Evolutionary conservation across 2,329 filamentous ascomycete species (phyloP), one percentile per base, ranked within the genome.

Genomic region (Scedosporium boydii): DNA sequence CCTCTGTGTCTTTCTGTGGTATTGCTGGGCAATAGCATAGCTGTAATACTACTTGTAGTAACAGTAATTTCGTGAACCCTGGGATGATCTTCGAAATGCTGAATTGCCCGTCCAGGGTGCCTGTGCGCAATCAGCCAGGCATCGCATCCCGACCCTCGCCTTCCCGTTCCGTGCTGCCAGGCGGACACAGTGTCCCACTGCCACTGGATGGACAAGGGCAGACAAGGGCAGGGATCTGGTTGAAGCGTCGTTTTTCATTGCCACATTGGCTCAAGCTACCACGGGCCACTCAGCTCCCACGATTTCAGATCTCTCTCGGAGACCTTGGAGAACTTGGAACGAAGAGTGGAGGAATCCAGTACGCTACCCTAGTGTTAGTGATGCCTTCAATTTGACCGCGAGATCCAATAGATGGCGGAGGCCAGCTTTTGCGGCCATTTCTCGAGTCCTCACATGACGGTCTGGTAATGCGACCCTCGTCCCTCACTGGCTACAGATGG

Each of bases 381-480:
- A 12, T 26, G 10, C 21, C 48, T 21, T 53, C 23, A n/a, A 53
- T 53, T 53, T 21, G 48, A 53, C 3, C 21, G 48, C 48, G 5
- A 53, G 44, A 41, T 53, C 59, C 59, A 60, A 60, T 60, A 34
- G 53, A 53, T 55, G 26, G 5, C 14, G 23, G 27, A 34, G 55
- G 27, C 7, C 55, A 23, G 10, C 26, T 27, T 60, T 41, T 59
- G 12, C 58, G 16, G 21, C 42, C 59, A 41, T 55, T 41, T 21
- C 14, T 27, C 18, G 42, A 23, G 14, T 27, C 23, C 44, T 60
- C 59, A 60, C 59, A 60, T 60, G 59, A 60, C 59, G 26, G 27
- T 12, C 44, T 38, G 34, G 59, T 34, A 55, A 60, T 60, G 59
- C 59, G 59, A 60, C 59, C 26, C 44, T 29, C 46, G 26, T 53